These are phyloP conservation scores for Fusarium redolens DNA, from an alignment of 2,329 filamentous ascomycete species.

Conservation along the genomic window DNA sequence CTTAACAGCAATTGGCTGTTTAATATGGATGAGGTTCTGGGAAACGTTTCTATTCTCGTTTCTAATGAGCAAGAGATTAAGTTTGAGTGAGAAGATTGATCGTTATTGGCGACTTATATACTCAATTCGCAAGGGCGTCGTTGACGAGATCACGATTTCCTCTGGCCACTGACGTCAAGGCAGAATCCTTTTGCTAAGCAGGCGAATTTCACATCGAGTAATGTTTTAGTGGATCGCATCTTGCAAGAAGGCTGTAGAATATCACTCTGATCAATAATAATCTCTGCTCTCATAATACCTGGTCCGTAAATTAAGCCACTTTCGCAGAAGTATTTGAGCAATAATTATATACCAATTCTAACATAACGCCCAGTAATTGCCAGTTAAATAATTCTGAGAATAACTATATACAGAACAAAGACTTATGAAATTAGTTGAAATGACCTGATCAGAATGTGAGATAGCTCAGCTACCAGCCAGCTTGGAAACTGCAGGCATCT, in stretches of 20 bases:
- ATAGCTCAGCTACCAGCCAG: not conserved
- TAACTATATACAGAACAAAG: no score
- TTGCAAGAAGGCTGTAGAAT: rapidly evolving
- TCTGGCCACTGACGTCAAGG: conserved; percentile 2
- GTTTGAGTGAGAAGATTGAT: rapidly evolving
- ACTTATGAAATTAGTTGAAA: not conserved
- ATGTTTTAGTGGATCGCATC: rapidly evolving
- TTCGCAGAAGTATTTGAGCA: not conserved
- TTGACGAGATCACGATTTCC: not conserved
- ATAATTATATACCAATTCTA: not conserved
- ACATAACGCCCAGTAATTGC: no score
- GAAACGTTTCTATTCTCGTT: rapidly evolving
- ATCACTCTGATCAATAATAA: not conserved
- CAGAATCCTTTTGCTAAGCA: not conserved
- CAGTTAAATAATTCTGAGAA: rapidly evolving
- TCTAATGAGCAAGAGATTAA: rapidly evolving
- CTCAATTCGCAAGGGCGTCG: not conserved
- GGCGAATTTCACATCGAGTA: rapidly evolving
- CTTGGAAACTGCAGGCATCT: not conserved
- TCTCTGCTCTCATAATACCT: no score
- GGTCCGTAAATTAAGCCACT: rapidly evolving
- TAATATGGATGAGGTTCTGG: rapidly evolving
- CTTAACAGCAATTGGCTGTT: rapidly evolving
- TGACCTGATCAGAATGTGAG: rapidly evolving
- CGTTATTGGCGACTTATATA: not conserved